Percentiles rank a stretch among this genome's conserved stretches.
Conservation (phyloP, 1,284 basidiomycete species). For the Mycena citricolor region DNA sequence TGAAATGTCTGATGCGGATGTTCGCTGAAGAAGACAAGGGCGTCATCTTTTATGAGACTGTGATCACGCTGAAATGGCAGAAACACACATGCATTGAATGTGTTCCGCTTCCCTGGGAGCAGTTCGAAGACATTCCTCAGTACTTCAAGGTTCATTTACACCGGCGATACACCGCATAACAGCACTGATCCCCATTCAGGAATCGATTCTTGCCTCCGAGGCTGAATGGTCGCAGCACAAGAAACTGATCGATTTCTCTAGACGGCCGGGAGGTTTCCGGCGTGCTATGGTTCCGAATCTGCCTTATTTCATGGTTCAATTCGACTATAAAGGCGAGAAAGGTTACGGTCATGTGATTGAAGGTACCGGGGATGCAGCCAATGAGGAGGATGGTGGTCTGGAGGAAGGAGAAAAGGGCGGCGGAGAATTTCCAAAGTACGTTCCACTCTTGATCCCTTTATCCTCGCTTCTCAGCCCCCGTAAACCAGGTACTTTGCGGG, state of each 20-base stretch:
- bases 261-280: conserved; percentile 86
- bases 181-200: conserved; percentile 43
- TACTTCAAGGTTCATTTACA: conserved; percentile 79
- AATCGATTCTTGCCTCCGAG: conserved; percentile 90
- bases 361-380: conserved; percentile 70
- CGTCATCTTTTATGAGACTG: conserved; percentile 93
- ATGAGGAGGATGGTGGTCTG: conserved; percentile 64
- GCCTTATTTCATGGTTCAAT: conserved; percentile 98
- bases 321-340: conserved; percentile 95
- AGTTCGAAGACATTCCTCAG: conserved; percentile 83
- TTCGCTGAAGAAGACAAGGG: conserved; percentile 87
- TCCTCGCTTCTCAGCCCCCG: conserved; percentile 8
- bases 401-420: conserved; percentile 88
- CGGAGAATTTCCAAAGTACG: conserved; percentile 84
- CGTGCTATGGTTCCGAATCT: conserved; percentile 93
- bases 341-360: conserved; percentile 98
- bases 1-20: conserved; percentile 98
- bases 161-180: not conserved
- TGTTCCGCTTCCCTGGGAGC: conserved; percentile 83
- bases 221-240: conserved; percentile 97
- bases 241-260: conserved; percentile 92
- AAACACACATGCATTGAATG: conserved; percentile 92
- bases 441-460: conserved; percentile 16
- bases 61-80: conserved; percentile 83
- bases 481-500: conserved; percentile 83